phyloP scores from a whole-genome alignment of 2,329 filamentous ascomycete species.

The Cryphonectria carpinicola region DNA sequence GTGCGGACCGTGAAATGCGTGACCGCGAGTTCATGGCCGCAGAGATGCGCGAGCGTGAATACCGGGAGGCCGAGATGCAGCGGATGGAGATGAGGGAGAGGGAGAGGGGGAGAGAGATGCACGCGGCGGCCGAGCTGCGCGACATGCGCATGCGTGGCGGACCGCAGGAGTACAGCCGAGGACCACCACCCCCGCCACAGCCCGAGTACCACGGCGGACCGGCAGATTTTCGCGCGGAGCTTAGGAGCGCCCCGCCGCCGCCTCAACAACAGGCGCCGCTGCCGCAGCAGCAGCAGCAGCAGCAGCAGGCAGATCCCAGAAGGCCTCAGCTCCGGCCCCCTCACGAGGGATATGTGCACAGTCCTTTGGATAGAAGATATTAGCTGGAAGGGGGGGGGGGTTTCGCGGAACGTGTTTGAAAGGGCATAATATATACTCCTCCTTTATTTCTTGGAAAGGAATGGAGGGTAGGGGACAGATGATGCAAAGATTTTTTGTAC shows the following conservation, averaged over 20 bases:
- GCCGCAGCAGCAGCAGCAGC: neutral
- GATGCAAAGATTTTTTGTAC: too few relatives aligned
- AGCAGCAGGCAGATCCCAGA: slow-evolving; percentile 20
- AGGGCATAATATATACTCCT: too few relatives aligned
- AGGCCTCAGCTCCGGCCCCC: slow-evolving; percentile 26
- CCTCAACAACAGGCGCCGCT: neutral
- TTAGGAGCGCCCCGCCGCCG: slow-evolving; percentile 19
- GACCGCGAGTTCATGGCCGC: neutral
- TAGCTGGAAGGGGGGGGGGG: neutral
- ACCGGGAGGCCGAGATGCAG: slow-evolving; percentile 4
- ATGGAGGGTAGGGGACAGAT: too few relatives aligned
- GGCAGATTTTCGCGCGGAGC: slow-evolving; percentile 24
- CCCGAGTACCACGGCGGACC: slow-evolving; percentile 20
- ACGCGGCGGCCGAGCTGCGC: slow-evolving; percentile 20
- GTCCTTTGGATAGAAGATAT: slow-evolving; percentile 25
- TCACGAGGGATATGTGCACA: slow-evolving; percentile 24
- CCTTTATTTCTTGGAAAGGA: too few relatives aligned
- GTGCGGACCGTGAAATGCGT: slow-evolving; percentile 7
- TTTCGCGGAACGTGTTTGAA: too few relatives aligned
- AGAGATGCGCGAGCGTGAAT: slow-evolving; percentile 11
- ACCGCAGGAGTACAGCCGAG: slow-evolving; percentile 8
- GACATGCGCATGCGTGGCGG: slow-evolving; percentile 25
- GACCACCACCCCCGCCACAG: slow-evolving; percentile 18
- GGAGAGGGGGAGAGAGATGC: slow-evolving; percentile 11
- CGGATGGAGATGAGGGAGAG: slow-evolving; percentile 7